A percentile compares a stretch with the other conserved stretches of the same genome.
Evolutionary conservation across 2,329 filamentous ascomycete genomes (phyloP).

Genomic region (Botryotinia globosa): DNA sequence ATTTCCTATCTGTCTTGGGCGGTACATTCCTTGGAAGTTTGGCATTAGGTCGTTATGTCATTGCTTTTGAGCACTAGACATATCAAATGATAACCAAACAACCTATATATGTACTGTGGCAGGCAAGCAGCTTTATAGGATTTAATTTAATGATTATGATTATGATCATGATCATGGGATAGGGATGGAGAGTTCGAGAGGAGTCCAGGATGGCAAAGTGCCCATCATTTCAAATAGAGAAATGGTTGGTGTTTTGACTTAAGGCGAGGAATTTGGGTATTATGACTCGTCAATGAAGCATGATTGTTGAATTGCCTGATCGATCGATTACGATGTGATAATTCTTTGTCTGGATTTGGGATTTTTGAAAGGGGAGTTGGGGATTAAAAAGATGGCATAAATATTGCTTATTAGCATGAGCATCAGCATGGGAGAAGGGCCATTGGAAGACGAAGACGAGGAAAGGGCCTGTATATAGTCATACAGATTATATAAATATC

Average conservation of each 20-base stretch:
- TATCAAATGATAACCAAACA: not conserved
- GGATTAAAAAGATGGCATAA: not conserved
- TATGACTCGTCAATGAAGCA: constrained; percentile 14
- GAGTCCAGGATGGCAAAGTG: not conserved
- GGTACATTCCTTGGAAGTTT: constrained; percentile 85
- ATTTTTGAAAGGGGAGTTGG: not conserved
- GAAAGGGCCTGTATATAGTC: not conserved
- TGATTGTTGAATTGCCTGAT: constrained; percentile 2
- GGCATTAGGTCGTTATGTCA: constrained; percentile 35
- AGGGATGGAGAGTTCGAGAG: no score
- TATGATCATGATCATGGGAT: constrained; percentile 5
- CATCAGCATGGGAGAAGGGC: not conserved
- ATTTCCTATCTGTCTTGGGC: constrained; percentile 75
- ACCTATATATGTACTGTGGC: constrained; percentile 4
- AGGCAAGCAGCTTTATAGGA: constrained; percentile 21
- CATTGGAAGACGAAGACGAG: not conserved
- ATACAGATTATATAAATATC: not conserved
- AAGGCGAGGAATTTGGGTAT: not conserved
- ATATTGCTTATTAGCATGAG: not conserved
- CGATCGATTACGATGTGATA: constrained; percentile 2
- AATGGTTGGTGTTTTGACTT: not conserved
- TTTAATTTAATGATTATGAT: constrained; percentile 12
- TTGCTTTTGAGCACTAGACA: constrained; percentile 27
- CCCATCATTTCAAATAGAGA: not conserved
- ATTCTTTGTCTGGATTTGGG: not conserved